Evolutionary conservation across 1,139 yeast species (phyloP).

Genomic region (Cylindricascospora bacillispora): DNA sequence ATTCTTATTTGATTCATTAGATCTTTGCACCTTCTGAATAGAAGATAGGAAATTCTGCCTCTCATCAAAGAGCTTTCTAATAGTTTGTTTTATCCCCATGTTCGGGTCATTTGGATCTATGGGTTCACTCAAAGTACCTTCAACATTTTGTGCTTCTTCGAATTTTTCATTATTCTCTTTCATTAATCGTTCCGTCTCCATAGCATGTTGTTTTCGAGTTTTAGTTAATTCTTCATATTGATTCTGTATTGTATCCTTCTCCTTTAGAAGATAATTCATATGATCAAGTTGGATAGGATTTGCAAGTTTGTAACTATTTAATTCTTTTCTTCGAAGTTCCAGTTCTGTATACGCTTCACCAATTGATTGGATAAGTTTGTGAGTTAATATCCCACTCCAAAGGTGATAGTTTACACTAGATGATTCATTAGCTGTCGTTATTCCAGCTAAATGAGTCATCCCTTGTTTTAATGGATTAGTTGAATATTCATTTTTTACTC

Average conservation of each 20-base stretch:
- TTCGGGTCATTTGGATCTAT: background rate
- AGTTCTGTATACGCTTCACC: constrained; percentile 23
- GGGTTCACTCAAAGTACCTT: background rate
- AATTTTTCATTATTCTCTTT: constrained; percentile 30
- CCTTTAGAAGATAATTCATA: constrained; percentile 11
- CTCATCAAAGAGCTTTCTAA: background rate
- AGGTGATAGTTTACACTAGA: constrained; percentile 21
- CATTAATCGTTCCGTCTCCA: constrained; percentile 17
- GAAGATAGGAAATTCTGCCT: no score
- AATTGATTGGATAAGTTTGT: constrained; percentile 35
- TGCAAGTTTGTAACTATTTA: constrained; percentile 18
- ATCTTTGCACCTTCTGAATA: constrained; percentile 28
- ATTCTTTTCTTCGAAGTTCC: constrained; percentile 19
- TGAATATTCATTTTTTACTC: constrained; percentile 57
- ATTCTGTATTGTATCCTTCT: constrained; percentile 11
- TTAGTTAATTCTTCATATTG: constrained; percentile 10
- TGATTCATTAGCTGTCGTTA: constrained; percentile 30
- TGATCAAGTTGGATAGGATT: constrained; percentile 17
- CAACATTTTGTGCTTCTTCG: constrained; percentile 14
- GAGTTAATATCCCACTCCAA: constrained; percentile 34
- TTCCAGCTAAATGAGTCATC: constrained; percentile 46
- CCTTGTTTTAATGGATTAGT: constrained; percentile 53
- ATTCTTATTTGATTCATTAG: constrained; percentile 29
- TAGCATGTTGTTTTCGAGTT: constrained; percentile 9
- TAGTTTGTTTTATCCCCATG: background rate